Conservation (phyloP, 352 stramenopile genomes). For the Globisporangium alternatum region DNA sequence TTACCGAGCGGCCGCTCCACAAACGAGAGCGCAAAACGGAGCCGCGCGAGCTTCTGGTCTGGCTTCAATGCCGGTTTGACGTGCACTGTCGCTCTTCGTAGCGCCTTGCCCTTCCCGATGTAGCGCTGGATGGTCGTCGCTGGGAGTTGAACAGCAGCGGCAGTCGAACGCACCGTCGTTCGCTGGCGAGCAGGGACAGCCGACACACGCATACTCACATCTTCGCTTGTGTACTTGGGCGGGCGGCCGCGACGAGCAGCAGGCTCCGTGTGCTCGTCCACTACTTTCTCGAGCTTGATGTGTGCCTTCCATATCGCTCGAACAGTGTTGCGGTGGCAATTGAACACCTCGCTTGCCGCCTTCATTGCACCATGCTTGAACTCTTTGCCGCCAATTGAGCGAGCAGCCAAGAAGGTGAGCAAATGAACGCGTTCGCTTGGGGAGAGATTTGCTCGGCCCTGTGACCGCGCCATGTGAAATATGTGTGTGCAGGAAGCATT, state of each 20-base stretch:
- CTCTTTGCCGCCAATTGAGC: not conserved
- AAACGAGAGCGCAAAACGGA: not conserved
- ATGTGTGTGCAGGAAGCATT: not conserved
- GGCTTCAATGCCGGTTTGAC: not conserved
- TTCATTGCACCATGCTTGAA: not conserved
- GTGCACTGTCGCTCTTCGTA: not conserved
- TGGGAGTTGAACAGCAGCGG: not conserved
- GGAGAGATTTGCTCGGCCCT: not conserved
- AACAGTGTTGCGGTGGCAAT: not conserved
- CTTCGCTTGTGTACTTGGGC: not conserved
- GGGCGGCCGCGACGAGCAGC: not conserved
- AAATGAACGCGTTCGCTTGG: not conserved
- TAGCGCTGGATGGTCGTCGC: not conserved
- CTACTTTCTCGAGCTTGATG: not conserved
- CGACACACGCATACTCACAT: not conserved
- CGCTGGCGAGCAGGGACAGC: not conserved
- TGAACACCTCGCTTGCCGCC: not conserved
- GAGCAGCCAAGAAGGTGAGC: not conserved
- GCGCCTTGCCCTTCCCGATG: not conserved
- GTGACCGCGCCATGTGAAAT: not conserved
- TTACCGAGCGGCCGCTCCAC: not conserved
- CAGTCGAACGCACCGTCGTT: slow-evolving; percentile 1
- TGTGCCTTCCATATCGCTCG: not conserved
- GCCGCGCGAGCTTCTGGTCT: not conserved
- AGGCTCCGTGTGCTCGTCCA: not conserved